Base-by-base conservation (phyloP, 2,329 filamentous ascomycete genomes). In the Fusarium armeniacum region DNA sequence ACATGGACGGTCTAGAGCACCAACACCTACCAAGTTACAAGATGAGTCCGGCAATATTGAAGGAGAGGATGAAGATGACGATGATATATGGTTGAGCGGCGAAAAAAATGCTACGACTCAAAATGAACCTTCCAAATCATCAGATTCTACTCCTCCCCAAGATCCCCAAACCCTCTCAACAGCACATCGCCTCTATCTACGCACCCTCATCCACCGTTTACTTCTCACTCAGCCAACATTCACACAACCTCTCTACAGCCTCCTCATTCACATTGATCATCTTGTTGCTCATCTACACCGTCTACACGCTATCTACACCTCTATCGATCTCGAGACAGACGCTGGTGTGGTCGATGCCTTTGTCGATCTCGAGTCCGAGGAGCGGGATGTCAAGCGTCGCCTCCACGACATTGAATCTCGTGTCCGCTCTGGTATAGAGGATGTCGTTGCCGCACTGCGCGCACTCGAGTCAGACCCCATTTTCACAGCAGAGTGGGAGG, bases 131-230 rank as follows among this genome's bases (percentile, higher is more conserved):
- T 30, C 53, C n/a, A 59, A 65, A 78, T 58, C 71, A 18, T 53
- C 56, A 54, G 72, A 62, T 20, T 60, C 56, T 13, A 69, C 67
- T 32, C 70, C 71, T 24, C 73, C 75, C 18, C 91, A 93, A 72
- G 95, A 98, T 76, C 94, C 95, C 0, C 93, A 98, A 80, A 90
- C 91, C 5, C 86, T 98, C 24, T 90, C 93, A 7, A 87, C 88
- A 6, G 94, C 93, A 5, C 95, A 98, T 79, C 86, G 90, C 18
- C 83, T 86, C 20, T 97, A 97, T 77, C 87, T 98, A 15, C 82
- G 86, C 36, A 87, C 89, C 4, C 83, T 98, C 4, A 82, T 86
- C 1, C 87, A 88, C 44, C 86, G 87, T 9, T 84, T 95, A 4
- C 85, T 94, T 20, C 84, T 94, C 12, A 90, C 89, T 0, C 87